Conservation (phyloP, 257 asterid species). For the Solanum ossicruentum region DNA sequence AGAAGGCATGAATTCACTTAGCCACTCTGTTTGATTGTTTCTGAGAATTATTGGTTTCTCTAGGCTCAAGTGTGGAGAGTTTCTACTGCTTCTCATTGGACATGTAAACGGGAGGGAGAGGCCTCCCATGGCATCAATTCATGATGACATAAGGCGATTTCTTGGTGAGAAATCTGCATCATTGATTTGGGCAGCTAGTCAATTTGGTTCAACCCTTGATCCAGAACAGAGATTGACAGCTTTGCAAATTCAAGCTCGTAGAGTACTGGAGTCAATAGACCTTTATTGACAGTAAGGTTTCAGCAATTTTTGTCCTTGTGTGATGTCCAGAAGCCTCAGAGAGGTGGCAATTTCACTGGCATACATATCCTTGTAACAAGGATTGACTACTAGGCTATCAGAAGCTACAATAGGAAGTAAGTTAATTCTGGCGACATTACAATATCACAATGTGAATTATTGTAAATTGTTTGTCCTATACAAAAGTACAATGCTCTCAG, state of each 20-base stretch:
- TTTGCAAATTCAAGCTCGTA: slow-evolving; percentile 70
- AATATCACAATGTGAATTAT: not conserved
- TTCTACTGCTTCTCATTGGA: slow-evolving; percentile 79
- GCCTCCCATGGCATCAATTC: slow-evolving; percentile 77
- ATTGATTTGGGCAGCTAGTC: slow-evolving; percentile 94
- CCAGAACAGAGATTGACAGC: slow-evolving; percentile 76
- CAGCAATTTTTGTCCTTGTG: not conserved
- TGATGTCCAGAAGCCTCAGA: not conserved
- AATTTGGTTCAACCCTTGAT: slow-evolving; percentile 73
- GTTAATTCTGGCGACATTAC: not conserved
- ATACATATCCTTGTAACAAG: not conserved
- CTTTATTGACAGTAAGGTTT: slow-evolving; percentile 26
- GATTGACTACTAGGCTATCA: not conserved
- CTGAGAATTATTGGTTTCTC: not conserved
- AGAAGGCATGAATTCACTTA: not conserved
- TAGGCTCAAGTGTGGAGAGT: slow-evolving; percentile 95
- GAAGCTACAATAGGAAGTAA: not conserved
- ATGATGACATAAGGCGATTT: slow-evolving; percentile 65
- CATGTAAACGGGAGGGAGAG: slow-evolving; percentile 73
- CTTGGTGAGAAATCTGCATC: slow-evolving; percentile 88
- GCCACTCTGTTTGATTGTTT: not conserved
- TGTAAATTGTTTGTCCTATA: slow-evolving; percentile 2
- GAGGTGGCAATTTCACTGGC: not conserved
- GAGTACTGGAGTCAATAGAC: slow-evolving; percentile 82
- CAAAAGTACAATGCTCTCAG: not conserved